Base-by-base conservation (phyloP, 805 yeast species). In the Cyberlindnera maritima region DNA sequence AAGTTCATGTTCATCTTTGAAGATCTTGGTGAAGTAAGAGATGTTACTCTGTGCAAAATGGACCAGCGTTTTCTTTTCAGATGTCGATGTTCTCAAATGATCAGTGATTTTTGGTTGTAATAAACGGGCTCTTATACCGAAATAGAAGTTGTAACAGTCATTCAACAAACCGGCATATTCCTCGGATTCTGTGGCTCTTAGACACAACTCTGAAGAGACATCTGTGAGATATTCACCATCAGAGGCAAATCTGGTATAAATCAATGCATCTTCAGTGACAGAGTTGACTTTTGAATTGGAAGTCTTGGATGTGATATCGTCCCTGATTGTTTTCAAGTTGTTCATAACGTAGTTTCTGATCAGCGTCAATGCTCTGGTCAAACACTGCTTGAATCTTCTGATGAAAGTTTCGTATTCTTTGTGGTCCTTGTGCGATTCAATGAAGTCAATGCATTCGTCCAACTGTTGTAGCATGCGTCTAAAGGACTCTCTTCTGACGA, bases 321-420 rank as follows among this genome's bases (percentile, higher is more conserved):
- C 58, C 43, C 61, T 57, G 2, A 63, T 52, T 23, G 56, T 60
- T 46, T 71, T 71, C 46, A 79, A 52, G 46, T 64, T 69, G 33
- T 58, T 60, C 10, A 71, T 71, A 45, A 87, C 65, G 60, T 83
- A 88, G 57, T 83, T 87, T 52, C 84, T 76, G 14, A 89, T 78
- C 49, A 92, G 69, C 0, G 94, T 81, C 39, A 89, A 72, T 1
- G 95, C 83, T 48, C 96, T 75, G 1, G 91, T 81, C 75, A 89
- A 73, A 58, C 96, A 88, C 57, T 88, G 95, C 51, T 86, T 79
- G 67, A 88, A 88, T 48, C 91, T 76, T 52, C 81, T 79, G 2
- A 79, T 60, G 23, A 82, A 92, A 11, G 79, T 70, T 44, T 90
- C 96, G 31, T 51, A 39, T n/a, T 52, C 55, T 59, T 79, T 81